Evolutionary conservation across 1,139 yeast genomes (phyloP), one percentile per base, ranked within the genome.

Genomic region (Pichia sp.): DNA sequence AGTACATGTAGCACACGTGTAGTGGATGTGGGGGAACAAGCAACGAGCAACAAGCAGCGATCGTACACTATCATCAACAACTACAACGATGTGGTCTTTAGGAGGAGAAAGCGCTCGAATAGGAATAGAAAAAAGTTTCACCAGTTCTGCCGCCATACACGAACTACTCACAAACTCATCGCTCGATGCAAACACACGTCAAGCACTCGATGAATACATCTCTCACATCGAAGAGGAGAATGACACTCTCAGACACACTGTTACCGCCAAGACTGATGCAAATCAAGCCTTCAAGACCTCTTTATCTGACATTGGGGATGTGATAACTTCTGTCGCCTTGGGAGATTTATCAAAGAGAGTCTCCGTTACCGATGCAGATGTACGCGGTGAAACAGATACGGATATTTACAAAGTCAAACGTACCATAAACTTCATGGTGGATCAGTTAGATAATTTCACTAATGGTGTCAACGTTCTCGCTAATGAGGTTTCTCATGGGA

Each of bases 401-500:
- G 81, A 47, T 50, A 82, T 84, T 46, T 66, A 78, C 46, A 78
- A 77, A 52, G 88, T 83, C 49, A 84, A 84, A 56, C 77, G 76
- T 41, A 81, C 93, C 13, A 83, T 84, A 52, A 84, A 85, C 56
- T 77, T 86, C 14, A 82, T 84, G 88, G 82, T 84, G 83, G 88
- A 81, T 56, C 93, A 83, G 58, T 66, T 84, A 41, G 91, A 81
- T 54, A 72, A 84, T 11, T 84, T 84, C 58, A 88, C 93, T 18
- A 72, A 73, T 42, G 94, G 83, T 58, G 93, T 83, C 26, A 81
- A 91, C 22, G 76, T 84, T 44, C 86, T 84, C 15, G 94, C 94
- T 29, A 82, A 88, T 10, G 93, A 84, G 51, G 94, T 84, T 22
- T 91, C 94, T 25, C 84, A 83, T 51, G 94, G 94, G 44, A 84